Base-by-base conservation (phyloP, 345 rosid genomes). In the Hevea brasiliensis region DNA sequence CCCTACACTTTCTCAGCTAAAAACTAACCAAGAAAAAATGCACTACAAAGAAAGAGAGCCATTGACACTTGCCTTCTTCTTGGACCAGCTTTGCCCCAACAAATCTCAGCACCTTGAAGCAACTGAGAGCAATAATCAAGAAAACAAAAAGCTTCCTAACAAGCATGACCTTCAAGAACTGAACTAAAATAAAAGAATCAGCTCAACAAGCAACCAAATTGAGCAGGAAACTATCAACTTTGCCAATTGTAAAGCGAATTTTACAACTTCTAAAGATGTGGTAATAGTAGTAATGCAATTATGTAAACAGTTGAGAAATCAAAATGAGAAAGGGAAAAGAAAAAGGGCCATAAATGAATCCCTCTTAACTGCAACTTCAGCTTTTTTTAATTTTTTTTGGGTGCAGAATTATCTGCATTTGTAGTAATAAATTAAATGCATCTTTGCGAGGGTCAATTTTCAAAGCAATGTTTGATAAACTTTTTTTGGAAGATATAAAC, bases 31-130 rank as follows among this genome's bases (percentile, higher is more conserved):
- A n/a, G n/a, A n/a, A n/a, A n/a, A n/a, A n/a, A n/a, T 50, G n/a
- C 50, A 21, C 20, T n/a, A 21, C 50, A 37, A 50, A 1, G 0
- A 17, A 59, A 62, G 32, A 54, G 11, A 29, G 9, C 58, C 21
- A 29, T 68, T 69, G 11, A 41, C 18, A n/a, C 84, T 29, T 27
- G 85, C 96, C 93, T 86, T 87, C 93, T 37, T 76, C 78, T 53
- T 84, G 82, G 8, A 88, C 88, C 78, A 90, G 74, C 78, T 79
- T 85, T 6, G 85, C 76, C 65, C 80, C 86, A 51, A 75, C 76
- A 60, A 84, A 42, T 42, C 68, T 70, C 69, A 76, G 76, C 82
- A 84, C 63, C 61, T 45, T 42, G 63, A 84, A 82, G 85, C 81
- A 90, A 72, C 77, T 61, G 73, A 85, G 24, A 8, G 82, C 80